These are phyloP conservation scores for Pseudoscleropodium purum DNA, from an alignment of 225 moss, liverwort and hornwort species.

Conservation along the genomic window DNA sequence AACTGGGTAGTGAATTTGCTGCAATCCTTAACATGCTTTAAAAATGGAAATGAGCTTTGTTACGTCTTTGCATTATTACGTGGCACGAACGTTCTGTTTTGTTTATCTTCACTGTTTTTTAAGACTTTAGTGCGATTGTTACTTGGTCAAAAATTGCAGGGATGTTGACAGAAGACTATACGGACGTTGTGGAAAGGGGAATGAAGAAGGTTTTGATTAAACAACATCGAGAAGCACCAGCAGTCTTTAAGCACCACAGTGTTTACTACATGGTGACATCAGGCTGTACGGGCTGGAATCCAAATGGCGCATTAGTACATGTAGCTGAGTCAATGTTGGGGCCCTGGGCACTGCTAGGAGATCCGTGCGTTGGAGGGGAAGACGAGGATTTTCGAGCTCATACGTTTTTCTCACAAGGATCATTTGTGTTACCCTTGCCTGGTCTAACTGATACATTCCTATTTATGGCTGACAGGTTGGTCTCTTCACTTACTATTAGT, in stretches of 20 bases:
- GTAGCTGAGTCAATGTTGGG: constrained; percentile 89
- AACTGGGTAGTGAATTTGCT: neutral
- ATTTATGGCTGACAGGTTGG: constrained; percentile 78
- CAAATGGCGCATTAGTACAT: constrained; percentile 82
- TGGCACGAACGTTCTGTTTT: neutral
- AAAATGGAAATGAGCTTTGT: neutral
- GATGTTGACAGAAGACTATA: constrained; percentile 72
- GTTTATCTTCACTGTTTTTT: neutral
- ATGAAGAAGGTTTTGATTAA: constrained; percentile 69
- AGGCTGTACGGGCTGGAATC: constrained; percentile 83
- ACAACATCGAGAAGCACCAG: constrained; percentile 87
- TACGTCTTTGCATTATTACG: neutral
- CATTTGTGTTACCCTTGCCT: constrained; percentile 84
- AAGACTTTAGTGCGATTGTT: neutral
- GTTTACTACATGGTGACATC: constrained; percentile 95
- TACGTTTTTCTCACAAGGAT: constrained; percentile 92
- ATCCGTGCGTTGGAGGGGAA: constrained; percentile 76
- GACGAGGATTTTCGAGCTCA: constrained; percentile 66
- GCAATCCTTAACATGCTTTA: neutral
- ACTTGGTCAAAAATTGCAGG: constrained; percentile 14
- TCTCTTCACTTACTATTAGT: neutral
- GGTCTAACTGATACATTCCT: constrained; percentile 64
- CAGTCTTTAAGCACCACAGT: constrained; percentile 77
- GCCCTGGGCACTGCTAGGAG: constrained; percentile 75
- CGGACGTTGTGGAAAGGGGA: constrained; percentile 67